Base-by-base conservation (phyloP, 805 yeast species). In the Kodamaea laetipori region DNA sequence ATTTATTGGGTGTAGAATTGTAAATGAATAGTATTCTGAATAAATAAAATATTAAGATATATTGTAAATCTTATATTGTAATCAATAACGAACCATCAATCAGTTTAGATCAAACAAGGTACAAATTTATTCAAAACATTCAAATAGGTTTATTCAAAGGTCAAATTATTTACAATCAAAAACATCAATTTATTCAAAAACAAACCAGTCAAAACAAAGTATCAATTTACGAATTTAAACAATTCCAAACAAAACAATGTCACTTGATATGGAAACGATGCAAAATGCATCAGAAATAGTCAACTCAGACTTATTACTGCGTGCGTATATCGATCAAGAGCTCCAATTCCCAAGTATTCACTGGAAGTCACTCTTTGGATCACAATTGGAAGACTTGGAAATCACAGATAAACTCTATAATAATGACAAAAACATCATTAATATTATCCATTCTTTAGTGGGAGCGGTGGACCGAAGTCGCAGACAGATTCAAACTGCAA, bases 251-350 rank as follows among this genome's bases (percentile, higher is more conserved):
- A n/a, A 8, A 24, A 19, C 18, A 25, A 46, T 47, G 46, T 42
- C 48, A 3, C 51, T 62, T 16, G 67, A 66, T 47, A 55, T 54
- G 40, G 69, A 65, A 30, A 57, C 69, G 16, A 60, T 70, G 15
- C 48, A 48, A 13, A 65, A 60, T 49, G 75, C 74, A 4, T 60
- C 74, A 3, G 63, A 65, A 8, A 50, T 66, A 8, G 51, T 71
- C 33, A 71, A 71, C 45, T 52, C 64, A 3, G 61, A 60, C 23
- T 58, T 71, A 17, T 31, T 55, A 1, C 53, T 69, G 30, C 62
- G 69, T 40, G 73, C 73, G 3, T 69, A 66, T 43, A 60, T 63
- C 10, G 57, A 57, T 21, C 50, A 57, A 5, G 58, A 61, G 18
- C 52, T 71, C 13, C 49, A 58, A 34, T 69, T 71, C 51, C 54